Evolutionary conservation across 768 basidiomycete genomes (phyloP).

Genomic region (Macrolepiota dolichaula): DNA sequence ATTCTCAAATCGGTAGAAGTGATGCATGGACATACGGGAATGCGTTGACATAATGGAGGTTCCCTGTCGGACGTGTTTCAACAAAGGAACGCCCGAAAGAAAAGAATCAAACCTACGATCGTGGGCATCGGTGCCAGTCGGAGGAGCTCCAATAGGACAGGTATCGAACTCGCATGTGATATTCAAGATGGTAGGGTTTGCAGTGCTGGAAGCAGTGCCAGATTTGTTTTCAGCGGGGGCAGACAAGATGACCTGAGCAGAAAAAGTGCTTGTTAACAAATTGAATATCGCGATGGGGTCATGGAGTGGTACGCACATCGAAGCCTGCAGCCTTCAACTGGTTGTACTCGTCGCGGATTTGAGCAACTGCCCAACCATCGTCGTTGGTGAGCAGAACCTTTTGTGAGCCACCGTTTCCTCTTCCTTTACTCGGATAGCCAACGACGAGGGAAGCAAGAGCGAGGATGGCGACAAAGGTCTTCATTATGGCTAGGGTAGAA

Average conservation of each 20-base stretch:
- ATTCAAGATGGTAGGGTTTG: slow-evolving; percentile 26
- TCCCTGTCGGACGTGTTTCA: slow-evolving; percentile 18
- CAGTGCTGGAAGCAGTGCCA: slow-evolving; percentile 34
- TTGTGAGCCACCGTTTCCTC: background rate
- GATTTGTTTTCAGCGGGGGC: slow-evolving; percentile 39
- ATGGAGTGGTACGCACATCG: slow-evolving; percentile 23
- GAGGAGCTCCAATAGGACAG: slow-evolving; percentile 36
- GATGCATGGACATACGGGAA: slow-evolving; percentile 29
- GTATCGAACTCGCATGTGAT: slow-evolving; percentile 39
- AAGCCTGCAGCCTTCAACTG: slow-evolving; percentile 32
- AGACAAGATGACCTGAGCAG: slow-evolving; percentile 36
- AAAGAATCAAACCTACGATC: background rate
- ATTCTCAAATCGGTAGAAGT: background rate
- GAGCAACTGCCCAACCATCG: slow-evolving; percentile 39
- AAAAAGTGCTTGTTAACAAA: background rate
- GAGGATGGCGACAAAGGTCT: background rate
- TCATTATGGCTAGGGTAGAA: background rate
- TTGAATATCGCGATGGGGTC: background rate
- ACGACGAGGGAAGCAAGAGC: slow-evolving; percentile 5
- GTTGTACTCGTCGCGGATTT: slow-evolving; percentile 36
- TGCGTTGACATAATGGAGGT: slow-evolving; percentile 40
- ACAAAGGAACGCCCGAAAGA: no score
- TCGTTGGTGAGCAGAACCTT: slow-evolving; percentile 25
- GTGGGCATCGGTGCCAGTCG: slow-evolving; percentile 31
- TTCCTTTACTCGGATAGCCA: background rate